A percentile compares a stretch with the other conserved stretches of the same genome.
Evolutionary conservation across 495 filamentous ascomycete species (phyloP).

Genomic region (Hypoxylon rickii): DNA sequence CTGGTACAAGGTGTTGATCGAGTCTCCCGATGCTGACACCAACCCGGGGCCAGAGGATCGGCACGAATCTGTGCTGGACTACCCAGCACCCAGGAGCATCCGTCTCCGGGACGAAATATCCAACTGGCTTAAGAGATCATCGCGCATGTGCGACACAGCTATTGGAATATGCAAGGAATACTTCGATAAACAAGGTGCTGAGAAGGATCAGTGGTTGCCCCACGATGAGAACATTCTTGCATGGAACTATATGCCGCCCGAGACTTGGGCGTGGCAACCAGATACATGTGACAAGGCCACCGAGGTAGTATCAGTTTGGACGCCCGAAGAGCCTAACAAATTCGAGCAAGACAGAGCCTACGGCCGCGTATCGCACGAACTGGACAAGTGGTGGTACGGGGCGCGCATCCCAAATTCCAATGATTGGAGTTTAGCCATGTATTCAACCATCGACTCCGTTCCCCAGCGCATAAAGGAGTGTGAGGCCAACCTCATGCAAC

Average conservation of each 20-base stretch:
- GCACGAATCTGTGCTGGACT: constrained; percentile 33
- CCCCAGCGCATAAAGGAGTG: constrained; percentile 53
- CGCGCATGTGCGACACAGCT: constrained; percentile 49
- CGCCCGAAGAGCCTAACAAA: constrained; percentile 51
- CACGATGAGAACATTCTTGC: constrained; percentile 42
- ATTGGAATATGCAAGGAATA: constrained; percentile 46
- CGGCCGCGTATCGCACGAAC: constrained; percentile 59
- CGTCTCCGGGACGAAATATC: constrained; percentile 46
- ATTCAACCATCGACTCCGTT: constrained; percentile 55
- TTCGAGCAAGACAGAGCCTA: constrained; percentile 56
- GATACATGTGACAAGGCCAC: constrained; percentile 39
- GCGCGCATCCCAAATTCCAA: constrained; percentile 58
- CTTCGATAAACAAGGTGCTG: constrained; percentile 37
- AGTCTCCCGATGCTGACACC: constrained; percentile 44
- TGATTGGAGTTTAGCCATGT: constrained; percentile 56
- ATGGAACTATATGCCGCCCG: constrained; percentile 50
- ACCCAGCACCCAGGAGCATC: constrained; percentile 31
- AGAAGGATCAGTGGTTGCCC: constrained; percentile 39
- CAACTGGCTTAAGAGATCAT: constrained; percentile 60
- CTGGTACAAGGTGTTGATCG: constrained; percentile 76
- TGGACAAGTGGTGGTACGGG: constrained; percentile 61
- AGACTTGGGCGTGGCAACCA: constrained; percentile 33
- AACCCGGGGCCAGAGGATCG: constrained; percentile 49
- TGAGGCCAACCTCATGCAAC: constrained; percentile 52
- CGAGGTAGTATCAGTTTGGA: constrained; percentile 46